Evolutionary conservation across 257 asterid species (phyloP).

Genomic region (Solanum stenotomum): DNA sequence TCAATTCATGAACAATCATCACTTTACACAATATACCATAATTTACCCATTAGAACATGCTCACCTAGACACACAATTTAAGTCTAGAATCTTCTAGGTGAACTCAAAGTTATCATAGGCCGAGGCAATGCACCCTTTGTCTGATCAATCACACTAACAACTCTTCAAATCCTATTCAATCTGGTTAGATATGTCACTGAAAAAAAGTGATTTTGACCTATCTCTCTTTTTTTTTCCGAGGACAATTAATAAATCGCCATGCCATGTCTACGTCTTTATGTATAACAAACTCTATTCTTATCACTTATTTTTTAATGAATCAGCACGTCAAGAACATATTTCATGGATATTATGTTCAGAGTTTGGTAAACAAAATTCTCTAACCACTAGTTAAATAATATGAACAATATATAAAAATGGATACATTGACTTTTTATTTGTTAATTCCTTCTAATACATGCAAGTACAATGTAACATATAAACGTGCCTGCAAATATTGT

Average conservation of each 20-base stretch:
- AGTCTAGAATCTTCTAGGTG: rapidly evolving
- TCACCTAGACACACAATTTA: no score
- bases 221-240: neutral
- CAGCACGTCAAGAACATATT: neutral
- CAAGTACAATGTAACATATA: neutral
- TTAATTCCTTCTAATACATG: neutral
- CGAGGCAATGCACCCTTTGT: rapidly evolving
- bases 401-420: neutral
- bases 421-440: neutral
- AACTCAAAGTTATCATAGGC: neutral
- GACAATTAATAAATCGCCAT: neutral
- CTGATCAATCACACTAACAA: no score
- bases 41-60: no score
- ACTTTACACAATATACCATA: neutral
- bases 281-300: neutral
- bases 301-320: neutral
- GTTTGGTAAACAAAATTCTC: neutral
- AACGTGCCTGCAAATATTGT: neutral
- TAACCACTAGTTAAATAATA: neutral
- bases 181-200: no score
- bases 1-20: neutral
- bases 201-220: no score
- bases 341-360: neutral
- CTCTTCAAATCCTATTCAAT: neutral
- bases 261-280: neutral